Percentiles rank a stretch among this genome's conserved stretches.
These are phyloP conservation scores for Monilinia polystroma DNA, from an alignment of 2,329 filamentous ascomycete genomes.

Conservation along the genomic window DNA sequence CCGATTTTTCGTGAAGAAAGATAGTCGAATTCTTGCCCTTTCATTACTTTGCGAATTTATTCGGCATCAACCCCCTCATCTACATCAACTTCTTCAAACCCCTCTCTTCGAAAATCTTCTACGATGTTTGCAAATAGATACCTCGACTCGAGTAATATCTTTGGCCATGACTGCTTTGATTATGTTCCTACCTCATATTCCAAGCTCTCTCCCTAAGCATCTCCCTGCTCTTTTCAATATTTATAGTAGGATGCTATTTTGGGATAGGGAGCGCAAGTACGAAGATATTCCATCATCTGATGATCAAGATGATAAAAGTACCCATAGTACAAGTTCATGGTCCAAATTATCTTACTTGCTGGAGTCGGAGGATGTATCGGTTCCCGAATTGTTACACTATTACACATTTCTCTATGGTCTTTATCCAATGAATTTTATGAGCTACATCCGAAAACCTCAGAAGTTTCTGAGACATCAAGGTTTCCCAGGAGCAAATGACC, in stretches of 20 bases:
- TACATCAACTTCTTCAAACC: slow-evolving; percentile 70
- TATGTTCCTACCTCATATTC: slow-evolving; percentile 82
- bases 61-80: slow-evolving; percentile 73
- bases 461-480: slow-evolving; percentile 73
- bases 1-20: slow-evolving; percentile 61
- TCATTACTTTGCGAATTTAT: slow-evolving; percentile 71
- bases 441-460: slow-evolving; percentile 79
- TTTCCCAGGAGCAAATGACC: slow-evolving; percentile 66
- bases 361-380: slow-evolving; percentile 59
- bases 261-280: slow-evolving; percentile 52
- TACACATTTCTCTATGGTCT: slow-evolving; percentile 82
- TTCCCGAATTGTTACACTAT: slow-evolving; percentile 69
- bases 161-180: slow-evolving; percentile 71
- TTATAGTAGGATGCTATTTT: slow-evolving; percentile 76
- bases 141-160: slow-evolving; percentile 74
- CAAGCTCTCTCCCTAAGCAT: slow-evolving; percentile 65
- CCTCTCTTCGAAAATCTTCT: slow-evolving; percentile 69
- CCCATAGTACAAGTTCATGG: slow-evolving; percentile 55
- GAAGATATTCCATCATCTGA: slow-evolving; percentile 18
- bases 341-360: slow-evolving; percentile 61
- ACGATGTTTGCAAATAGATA: slow-evolving; percentile 73
- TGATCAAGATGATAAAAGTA: slow-evolving; percentile 39
- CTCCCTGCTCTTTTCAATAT: slow-evolving; percentile 77
- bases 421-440: slow-evolving; percentile 83
- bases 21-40: slow-evolving; percentile 62